A percentile compares a stretch with the other conserved stretches of the same genome.
Conservation (phyloP, 352 stramenopile genomes). For the Thraustochytrium sp. region DNA sequence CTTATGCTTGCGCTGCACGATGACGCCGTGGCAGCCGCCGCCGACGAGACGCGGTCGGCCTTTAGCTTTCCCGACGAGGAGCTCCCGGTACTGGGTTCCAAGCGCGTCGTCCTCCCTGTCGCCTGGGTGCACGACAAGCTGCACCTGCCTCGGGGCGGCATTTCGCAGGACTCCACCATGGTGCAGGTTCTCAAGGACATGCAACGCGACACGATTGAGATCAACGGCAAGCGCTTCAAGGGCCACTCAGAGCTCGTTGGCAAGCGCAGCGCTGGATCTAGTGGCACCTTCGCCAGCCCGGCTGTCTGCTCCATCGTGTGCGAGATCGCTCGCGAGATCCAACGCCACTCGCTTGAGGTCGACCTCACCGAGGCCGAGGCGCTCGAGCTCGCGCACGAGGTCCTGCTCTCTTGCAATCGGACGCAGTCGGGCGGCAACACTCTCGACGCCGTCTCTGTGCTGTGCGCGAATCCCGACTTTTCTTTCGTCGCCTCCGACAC, state of each 20-base stretch:
- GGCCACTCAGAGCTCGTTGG: background rate
- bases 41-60: too few relatives aligned
- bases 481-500: slow-evolving; percentile 26
- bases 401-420: slow-evolving; percentile 36
- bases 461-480: slow-evolving; percentile 19
- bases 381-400: slow-evolving; percentile 10
- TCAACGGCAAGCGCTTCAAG: slow-evolving; percentile 27
- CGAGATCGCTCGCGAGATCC: slow-evolving; percentile 28
- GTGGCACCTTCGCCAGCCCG: slow-evolving; percentile 12
- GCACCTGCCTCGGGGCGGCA: slow-evolving; percentile 28
- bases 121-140: slow-evolving; percentile 40
- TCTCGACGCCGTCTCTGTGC: slow-evolving; percentile 18
- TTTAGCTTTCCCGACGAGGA: too few relatives aligned
- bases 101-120: slow-evolving; percentile 14
- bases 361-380: slow-evolving; percentile 33
- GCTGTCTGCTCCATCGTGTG: slow-evolving; percentile 24
- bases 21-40: background rate
- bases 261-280: background rate
- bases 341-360: slow-evolving; percentile 16
- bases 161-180: background rate
- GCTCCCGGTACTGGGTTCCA: background rate
- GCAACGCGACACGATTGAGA: slow-evolving; percentile 31
- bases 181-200: slow-evolving; percentile 42
- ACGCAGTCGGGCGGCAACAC: slow-evolving; percentile 43
- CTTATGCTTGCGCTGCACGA: background rate